A percentile compares a stretch with the other conserved stretches of the same genome.
phyloP scores from a whole-genome alignment of 139 green algal genomes.

The Chlorella sp. region DNA sequence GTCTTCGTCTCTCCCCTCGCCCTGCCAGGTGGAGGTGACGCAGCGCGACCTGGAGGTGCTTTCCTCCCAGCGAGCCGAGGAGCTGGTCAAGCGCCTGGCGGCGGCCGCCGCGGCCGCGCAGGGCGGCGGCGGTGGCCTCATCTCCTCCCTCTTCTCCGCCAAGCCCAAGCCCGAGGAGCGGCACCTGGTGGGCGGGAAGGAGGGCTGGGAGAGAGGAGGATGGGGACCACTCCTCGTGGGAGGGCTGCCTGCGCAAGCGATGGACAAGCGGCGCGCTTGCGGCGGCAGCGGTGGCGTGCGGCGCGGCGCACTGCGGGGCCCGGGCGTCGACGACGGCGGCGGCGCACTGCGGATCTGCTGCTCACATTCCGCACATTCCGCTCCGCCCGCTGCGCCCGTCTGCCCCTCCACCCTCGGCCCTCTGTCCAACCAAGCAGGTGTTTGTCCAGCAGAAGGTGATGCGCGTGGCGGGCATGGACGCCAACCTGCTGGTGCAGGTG shows the following conservation, averaged over 20 bases:
- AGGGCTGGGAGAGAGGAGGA: too few species aligned
- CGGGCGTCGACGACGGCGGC: too few species aligned
- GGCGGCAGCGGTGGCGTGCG: too few species aligned
- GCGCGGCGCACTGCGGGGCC: too few species aligned
- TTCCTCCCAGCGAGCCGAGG: constrained; percentile 20
- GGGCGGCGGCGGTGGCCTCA: neutral
- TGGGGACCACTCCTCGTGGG: too few species aligned
- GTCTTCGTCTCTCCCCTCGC: neutral
- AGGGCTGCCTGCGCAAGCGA: too few species aligned
- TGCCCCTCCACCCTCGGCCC: neutral
- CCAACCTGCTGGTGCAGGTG: constrained; percentile 26
- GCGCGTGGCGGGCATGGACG: constrained; percentile 30
- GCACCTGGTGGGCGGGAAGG: constrained; percentile 2
- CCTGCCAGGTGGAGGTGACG: constrained; percentile 29
- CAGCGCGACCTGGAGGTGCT: constrained; percentile 34
- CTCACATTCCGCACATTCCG: too few species aligned
- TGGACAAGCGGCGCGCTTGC: too few species aligned
- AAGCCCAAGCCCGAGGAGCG: constrained; percentile 23
- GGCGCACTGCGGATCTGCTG: too few species aligned
- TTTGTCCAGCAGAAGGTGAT: constrained; percentile 28
- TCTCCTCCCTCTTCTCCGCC: constrained; percentile 17
- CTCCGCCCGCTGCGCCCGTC: neutral
- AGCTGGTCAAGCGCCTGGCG: neutral
- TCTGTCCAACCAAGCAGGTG: neutral
- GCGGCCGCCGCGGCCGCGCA: neutral